Percentiles rank a stretch among this genome's conserved stretches.
Evolutionary conservation across 1,139 yeast species (phyloP).

Genomic region (Geotrichum fermentans): DNA sequence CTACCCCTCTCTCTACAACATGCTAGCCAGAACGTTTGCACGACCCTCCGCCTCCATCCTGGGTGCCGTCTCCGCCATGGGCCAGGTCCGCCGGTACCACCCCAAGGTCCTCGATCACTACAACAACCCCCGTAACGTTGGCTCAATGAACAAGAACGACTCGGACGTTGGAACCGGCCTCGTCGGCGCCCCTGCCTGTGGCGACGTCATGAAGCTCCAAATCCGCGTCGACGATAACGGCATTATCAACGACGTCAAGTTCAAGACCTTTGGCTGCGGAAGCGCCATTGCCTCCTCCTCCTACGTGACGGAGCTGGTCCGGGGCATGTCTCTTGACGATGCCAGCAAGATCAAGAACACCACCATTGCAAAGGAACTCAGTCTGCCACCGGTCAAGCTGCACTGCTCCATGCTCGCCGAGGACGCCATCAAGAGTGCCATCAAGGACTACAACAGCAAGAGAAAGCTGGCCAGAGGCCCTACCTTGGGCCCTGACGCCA

Average conservation of each 20-base stretch:
- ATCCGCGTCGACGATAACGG: slow-evolving; percentile 92
- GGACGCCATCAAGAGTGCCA: slow-evolving; percentile 96
- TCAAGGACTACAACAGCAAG: slow-evolving; percentile 88
- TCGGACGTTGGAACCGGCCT: slow-evolving; percentile 91
- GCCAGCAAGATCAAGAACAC: slow-evolving; percentile 89
- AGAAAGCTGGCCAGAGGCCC: slow-evolving; percentile 32
- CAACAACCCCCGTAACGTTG: slow-evolving; percentile 94
- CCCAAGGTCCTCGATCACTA: slow-evolving; percentile 73
- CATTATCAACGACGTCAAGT: slow-evolving; percentile 86
- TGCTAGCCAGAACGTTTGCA: not conserved
- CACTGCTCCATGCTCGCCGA: slow-evolving; percentile 99
- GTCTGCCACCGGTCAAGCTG: slow-evolving; percentile 92
- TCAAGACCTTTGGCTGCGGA: slow-evolving; percentile 98
- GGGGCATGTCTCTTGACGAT: slow-evolving; percentile 92
- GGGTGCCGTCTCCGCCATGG: not conserved
- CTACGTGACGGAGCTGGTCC: slow-evolving; percentile 89
- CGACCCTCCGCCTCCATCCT: not conserved
- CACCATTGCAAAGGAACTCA: slow-evolving; percentile 84
- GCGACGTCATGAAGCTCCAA: slow-evolving; percentile 97
- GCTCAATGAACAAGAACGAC: slow-evolving; percentile 75
- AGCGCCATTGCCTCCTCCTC: slow-evolving; percentile 95
- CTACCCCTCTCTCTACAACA: not conserved
- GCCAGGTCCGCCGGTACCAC: slow-evolving; percentile 30
- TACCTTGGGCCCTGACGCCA: slow-evolving; percentile 35
- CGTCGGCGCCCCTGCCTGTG: slow-evolving; percentile 98